Evolutionary conservation across 2,329 filamentous ascomycete species (phyloP).

Genomic region (Leptographium flavum): DNA sequence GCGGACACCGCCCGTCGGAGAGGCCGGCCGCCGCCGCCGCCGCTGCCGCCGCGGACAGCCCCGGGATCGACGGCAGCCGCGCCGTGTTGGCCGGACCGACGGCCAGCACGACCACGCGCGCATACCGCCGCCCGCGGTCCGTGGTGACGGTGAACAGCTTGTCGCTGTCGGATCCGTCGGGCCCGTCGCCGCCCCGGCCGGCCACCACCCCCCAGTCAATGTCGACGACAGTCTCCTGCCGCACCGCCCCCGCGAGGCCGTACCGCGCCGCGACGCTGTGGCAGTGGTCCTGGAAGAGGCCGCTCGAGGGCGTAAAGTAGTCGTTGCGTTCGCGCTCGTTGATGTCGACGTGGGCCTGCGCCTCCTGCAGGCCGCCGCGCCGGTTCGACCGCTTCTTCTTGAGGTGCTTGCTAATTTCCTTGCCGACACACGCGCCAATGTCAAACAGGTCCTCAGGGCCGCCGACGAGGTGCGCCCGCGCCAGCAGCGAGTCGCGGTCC

Average conservation of each 20-base stretch:
- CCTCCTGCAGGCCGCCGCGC: constrained; percentile 19
- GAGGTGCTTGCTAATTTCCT: constrained; percentile 66
- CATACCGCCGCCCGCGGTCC: constrained; percentile 36
- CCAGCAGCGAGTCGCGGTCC: constrained; percentile 59
- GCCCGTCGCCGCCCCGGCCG: constrained; percentile 16
- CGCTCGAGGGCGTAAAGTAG: constrained; percentile 50
- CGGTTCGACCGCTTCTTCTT: constrained; percentile 41
- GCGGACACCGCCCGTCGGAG: too few species aligned
- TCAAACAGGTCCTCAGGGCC: constrained; percentile 52
- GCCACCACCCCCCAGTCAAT: constrained; percentile 43
- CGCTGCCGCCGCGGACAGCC: neutral
- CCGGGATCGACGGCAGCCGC: constrained; percentile 21
- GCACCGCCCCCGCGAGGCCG: constrained; percentile 39
- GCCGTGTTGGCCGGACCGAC: constrained; percentile 55
- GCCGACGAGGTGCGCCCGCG: constrained; percentile 47
- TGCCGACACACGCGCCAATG: constrained; percentile 61
- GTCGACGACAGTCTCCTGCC: constrained; percentile 43
- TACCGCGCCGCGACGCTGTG: constrained; percentile 42
- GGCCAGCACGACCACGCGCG: constrained; percentile 52
- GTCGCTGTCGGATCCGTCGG: constrained; percentile 14
- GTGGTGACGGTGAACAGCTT: constrained; percentile 50
- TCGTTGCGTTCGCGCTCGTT: constrained; percentile 55
- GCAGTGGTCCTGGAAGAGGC: constrained; percentile 50
- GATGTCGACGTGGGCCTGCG: constrained; percentile 30
- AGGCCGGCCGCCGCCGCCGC: neutral